Evolutionary conservation across 2,329 filamentous ascomycete genomes (phyloP), one percentile per base, ranked within the genome.

Genomic region (Colletotrichum gigasporum): DNA sequence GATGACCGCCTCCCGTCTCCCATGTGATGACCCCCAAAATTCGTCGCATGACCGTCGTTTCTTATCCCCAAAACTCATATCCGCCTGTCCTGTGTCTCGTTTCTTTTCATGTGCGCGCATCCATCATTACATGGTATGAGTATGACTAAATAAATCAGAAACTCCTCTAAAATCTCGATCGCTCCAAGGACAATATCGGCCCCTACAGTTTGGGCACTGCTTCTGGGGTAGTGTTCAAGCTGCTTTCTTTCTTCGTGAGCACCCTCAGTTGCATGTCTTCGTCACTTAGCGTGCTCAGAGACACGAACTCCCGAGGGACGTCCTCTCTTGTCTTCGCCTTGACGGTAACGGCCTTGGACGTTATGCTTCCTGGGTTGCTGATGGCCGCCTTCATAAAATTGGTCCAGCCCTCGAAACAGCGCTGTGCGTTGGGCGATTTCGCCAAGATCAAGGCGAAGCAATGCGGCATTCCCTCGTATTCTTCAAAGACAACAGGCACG

Each of bases 381-480:
- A 81, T 78, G 2, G 74, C 81, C 16, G 71, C 67, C 24, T 68
- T 76, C 22, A 89, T 83, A 67, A 93, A 93, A 2, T 73, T 75
- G 0, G 85, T 77, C 84, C 88, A 87, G 3, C 79, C 77, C 12
- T 81, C 74, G 61, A 87, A 83, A 69, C 87, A 91, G 48, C 83
- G 80, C 68, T 72, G 77, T 3, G 83, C 77, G 28, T 77, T 81
- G 1, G 79, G 72, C 2, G 82, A 73, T 4, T 77, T 75, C 2
- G 81, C 75, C 58, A 92, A 76, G 1, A 92, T 67, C 67, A 88
- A 70, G 1, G 84, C 86, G 72, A 93, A 95, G 69, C 87, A 88
- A 76, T 94, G 92, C 56, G 92, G 91, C 92, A 95, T 95, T 3
- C 87, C 90, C 74, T 94, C 89, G 73, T 89, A 96, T 76, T 93